phyloP scores from a whole-genome alignment of 2,329 filamentous ascomycete genomes.

The Sordariomycetes sp. region DNA sequence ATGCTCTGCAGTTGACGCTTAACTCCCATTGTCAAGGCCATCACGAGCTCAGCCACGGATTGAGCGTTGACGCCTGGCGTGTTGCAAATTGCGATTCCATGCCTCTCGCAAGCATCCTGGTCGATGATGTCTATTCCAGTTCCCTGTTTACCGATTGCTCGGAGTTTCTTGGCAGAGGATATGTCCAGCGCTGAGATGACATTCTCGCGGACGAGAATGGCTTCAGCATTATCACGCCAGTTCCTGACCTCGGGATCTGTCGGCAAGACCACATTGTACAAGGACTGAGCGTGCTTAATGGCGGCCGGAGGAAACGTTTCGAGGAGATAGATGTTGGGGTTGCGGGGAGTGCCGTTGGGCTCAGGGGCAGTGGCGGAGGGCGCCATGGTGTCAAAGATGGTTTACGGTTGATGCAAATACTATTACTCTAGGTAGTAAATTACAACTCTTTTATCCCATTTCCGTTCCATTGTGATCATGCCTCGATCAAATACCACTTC shows the following conservation, averaged over 20 bases:
- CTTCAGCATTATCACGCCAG: conserved; percentile 30
- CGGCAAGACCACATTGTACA: conserved; percentile 28
- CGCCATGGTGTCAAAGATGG: background rate
- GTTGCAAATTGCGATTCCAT: conserved; percentile 33
- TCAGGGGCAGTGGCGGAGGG: background rate
- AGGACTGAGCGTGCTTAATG: conserved; percentile 19
- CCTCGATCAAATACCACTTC: too few species aligned
- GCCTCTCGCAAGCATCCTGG: conserved; percentile 22
- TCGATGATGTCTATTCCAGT: conserved; percentile 38
- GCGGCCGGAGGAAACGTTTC: conserved; percentile 27
- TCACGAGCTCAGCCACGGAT: conserved; percentile 24
- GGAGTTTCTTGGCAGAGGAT: conserved; percentile 20
- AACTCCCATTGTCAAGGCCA: conserved; percentile 21
- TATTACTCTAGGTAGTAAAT: too few species aligned
- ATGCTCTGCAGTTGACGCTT: conserved; percentile 18
- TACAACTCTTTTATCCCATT: too few species aligned
- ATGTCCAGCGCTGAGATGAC: conserved; percentile 27
- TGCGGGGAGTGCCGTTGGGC: background rate
- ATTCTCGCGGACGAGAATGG: conserved; percentile 26
- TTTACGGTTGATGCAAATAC: background rate
- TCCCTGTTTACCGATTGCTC: conserved; percentile 36
- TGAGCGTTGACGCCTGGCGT: conserved; percentile 35
- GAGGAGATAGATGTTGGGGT: conserved; percentile 27
- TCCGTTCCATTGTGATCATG: too few species aligned
- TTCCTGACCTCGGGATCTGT: conserved; percentile 20